Conservation (phyloP, 1,139 yeast species). For the Hemisphaericaspora xylofermentans region DNA sequence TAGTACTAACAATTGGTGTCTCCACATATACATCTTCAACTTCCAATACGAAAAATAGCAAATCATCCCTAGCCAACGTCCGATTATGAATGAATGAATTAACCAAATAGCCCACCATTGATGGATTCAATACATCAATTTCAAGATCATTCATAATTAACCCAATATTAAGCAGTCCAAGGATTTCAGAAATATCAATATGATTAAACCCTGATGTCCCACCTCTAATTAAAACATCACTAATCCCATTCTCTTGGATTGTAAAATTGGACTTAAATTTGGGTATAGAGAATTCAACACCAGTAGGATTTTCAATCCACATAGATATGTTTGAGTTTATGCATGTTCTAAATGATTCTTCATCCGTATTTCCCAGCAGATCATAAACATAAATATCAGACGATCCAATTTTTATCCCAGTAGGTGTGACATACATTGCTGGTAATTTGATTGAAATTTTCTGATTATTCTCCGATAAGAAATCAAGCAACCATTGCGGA, state of each 20-base stretch:
- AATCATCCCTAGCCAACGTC: not conserved
- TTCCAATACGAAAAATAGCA: slow-evolving; percentile 16
- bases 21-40: slow-evolving; percentile 20
- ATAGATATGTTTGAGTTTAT: slow-evolving; percentile 15
- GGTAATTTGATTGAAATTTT: slow-evolving; percentile 12
- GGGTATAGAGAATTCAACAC: slow-evolving; percentile 18
- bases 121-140: slow-evolving; percentile 16
- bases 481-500: slow-evolving; percentile 28
- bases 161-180: slow-evolving; percentile 11
- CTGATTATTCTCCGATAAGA: slow-evolving; percentile 11
- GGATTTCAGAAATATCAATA: slow-evolving; percentile 9
- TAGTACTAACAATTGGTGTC: slow-evolving; percentile 22
- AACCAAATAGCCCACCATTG: slow-evolving; percentile 16
- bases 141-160: slow-evolving; percentile 14
- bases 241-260: slow-evolving; percentile 8
- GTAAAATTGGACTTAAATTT: slow-evolving; percentile 15
- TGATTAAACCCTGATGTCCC: slow-evolving; percentile 14
- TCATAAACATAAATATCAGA: not conserved
- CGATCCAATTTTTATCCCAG: not conserved
- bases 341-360: slow-evolving; percentile 7
- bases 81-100: slow-evolving; percentile 12
- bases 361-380: not conserved
- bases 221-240: slow-evolving; percentile 14
- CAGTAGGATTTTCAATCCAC: slow-evolving; percentile 11
- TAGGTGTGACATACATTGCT: slow-evolving; percentile 1